phyloP scores from a whole-genome alignment of 2,329 filamentous ascomycete species.

The Seiridium unicorne region DNA sequence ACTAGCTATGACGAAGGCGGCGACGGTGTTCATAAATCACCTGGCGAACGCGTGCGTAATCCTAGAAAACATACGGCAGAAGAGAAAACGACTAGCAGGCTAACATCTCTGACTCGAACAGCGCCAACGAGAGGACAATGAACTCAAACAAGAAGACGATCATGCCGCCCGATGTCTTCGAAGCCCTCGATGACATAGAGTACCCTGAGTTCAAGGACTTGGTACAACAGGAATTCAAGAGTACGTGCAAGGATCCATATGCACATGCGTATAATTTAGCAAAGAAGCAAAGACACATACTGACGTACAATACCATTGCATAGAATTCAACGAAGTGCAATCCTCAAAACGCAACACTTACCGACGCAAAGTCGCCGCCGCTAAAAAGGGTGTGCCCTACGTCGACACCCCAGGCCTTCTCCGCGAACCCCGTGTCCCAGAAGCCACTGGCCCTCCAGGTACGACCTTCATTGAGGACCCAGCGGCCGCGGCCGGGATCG shows the following conservation, averaged over 20 bases:
- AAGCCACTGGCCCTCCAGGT: conserved; percentile 14
- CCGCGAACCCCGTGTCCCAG: conserved; percentile 10
- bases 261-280: too few relatives aligned
- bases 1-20: conserved; percentile 75
- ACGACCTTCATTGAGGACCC: conserved; percentile 1
- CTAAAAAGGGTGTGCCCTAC: conserved; percentile 45
- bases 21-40: conserved; percentile 82
- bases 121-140: conserved; percentile 70
- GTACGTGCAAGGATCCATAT: conserved; percentile 41
- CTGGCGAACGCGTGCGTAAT: conserved; percentile 67
- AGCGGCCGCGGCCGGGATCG: conserved; percentile 15
- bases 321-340: conserved; percentile 72
- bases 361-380: conserved; percentile 66
- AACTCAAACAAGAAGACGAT: conserved; percentile 75
- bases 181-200: conserved; percentile 74
- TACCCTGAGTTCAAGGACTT: conserved; percentile 68
- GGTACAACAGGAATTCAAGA: conserved; percentile 74
- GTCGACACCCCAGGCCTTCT: conserved; percentile 31
- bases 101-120: conserved; percentile 28
- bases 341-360: conserved; percentile 73
- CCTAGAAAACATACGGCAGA: background rate
- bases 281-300: background rate
- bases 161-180: conserved; percentile 71
- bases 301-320: background rate
- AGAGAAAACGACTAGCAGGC: background rate